Base-by-base conservation (phyloP, 2,329 filamentous ascomycete genomes). In the Ophioceras dolichostomum region DNA sequence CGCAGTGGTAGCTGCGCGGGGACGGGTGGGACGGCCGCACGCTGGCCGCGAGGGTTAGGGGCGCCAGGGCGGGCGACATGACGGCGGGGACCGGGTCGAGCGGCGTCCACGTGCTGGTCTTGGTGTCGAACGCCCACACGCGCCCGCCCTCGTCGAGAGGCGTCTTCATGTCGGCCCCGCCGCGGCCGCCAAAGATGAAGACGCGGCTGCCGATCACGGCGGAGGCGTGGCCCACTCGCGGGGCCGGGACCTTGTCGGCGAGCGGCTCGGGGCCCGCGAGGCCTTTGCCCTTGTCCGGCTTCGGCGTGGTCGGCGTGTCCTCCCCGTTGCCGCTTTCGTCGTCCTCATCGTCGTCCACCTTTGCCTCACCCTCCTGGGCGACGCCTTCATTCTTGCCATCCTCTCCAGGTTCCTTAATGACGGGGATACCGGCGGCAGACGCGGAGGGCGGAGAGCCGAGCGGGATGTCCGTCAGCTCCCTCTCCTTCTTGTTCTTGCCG, bases 171-270 rank as follows among this genome's bases (percentile, higher is more conserved):
- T 74, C 75, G 3, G 67, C 58, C 0, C 81, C 81, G 24, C 80
- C 79, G 32, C 83, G 76, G 9, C 87, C 86, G 34, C 84, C 86
- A 56, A 88, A 94, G 30, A 93, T 45, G 58, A 89, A 89, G 49
- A 93, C 76, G 17, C 76, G 76, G 32, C 70, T 68, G 40, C 77
- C 69, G 40, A 91, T 71, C 1, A 76, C 68, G 10, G 79, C 72
- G 0, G 79, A 74, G 24, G 84, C 79, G 46, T 85, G 74, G 16
- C 86, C 86, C 2, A 88, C 74, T 16, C 86, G 74, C 2, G 83
- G 68, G 2, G 65, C 57, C 1, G 85, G 84, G 1, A 82, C 65
- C 22, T 67, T 53, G 20, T 56, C 59, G 2, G 64, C 47, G 8
- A 41, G 24, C 9, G 48, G 43, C 22, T 52, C 55, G 4, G 47